Conservation (phyloP, 2,329 filamentous ascomycete genomes). For the Neofusicoccum cordaticola region DNA sequence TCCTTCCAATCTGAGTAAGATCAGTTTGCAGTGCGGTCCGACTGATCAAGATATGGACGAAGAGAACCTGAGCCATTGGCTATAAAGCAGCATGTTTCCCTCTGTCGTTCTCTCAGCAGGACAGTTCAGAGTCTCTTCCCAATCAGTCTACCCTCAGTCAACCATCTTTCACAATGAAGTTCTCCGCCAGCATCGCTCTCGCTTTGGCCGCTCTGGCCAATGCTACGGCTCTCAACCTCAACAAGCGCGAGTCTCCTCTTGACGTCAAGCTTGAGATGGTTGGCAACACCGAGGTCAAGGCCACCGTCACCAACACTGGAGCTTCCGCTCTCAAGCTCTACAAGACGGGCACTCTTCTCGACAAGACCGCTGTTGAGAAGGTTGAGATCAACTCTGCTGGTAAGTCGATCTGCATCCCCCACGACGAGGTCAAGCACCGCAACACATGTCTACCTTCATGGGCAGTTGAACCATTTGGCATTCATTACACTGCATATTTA, state of each 20-base stretch:
- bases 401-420: too few species aligned
- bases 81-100: too few species aligned
- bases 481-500: too few species aligned
- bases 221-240: slow-evolving; percentile 2
- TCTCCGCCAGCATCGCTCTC: neutral
- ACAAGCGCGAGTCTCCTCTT: slow-evolving; percentile 7
- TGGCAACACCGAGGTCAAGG: slow-evolving; percentile 55
- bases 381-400: slow-evolving; percentile 45
- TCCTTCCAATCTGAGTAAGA: too few species aligned
- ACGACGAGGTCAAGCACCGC: too few species aligned
- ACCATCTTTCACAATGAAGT: slow-evolving; percentile 4
- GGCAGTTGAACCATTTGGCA: too few species aligned
- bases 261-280: slow-evolving; percentile 26
- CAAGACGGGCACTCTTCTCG: slow-evolving; percentile 55
- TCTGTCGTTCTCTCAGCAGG: too few species aligned
- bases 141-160: neutral
- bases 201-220: neutral
- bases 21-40: too few species aligned
- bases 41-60: too few species aligned
- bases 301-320: slow-evolving; percentile 54
- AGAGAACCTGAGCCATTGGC: too few species aligned
- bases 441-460: too few species aligned
- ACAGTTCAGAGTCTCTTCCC: neutral
- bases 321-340: slow-evolving; percentile 50
- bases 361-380: slow-evolving; percentile 54